phyloP scores from a whole-genome alignment of 345 rosid species.

The Atalantia buxifolia region DNA sequence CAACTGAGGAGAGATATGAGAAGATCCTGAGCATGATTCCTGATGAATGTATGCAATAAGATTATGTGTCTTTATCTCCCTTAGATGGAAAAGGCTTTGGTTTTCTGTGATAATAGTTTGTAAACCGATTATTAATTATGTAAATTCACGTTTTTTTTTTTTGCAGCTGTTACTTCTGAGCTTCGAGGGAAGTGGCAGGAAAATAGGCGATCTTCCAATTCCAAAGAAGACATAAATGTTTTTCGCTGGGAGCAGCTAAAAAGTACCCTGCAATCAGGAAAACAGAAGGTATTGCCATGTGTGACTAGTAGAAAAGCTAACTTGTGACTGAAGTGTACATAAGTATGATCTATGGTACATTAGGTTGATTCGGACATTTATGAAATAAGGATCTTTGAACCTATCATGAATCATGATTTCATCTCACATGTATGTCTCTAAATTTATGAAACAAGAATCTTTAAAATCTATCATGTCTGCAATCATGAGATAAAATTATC shows the following conservation, averaged over 20 bases:
- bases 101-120: background rate
- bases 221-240: slow-evolving; percentile 66
- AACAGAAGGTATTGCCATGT: slow-evolving; percentile 48
- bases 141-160: background rate
- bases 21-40: slow-evolving; percentile 85
- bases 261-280: slow-evolving; percentile 60
- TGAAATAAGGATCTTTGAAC: background rate
- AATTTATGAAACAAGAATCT: background rate
- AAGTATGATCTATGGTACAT: background rate
- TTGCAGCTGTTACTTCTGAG: slow-evolving; percentile 70
- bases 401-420: background rate
- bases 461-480: background rate
- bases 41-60: slow-evolving; percentile 52
- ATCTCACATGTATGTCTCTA: background rate
- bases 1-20: slow-evolving; percentile 77
- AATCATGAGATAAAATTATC: background rate
- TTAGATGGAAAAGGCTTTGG: background rate
- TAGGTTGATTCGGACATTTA: background rate
- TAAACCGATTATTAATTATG: background rate
- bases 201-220: slow-evolving; percentile 43
- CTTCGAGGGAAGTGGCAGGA: slow-evolving; percentile 84
- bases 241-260: slow-evolving; percentile 86
- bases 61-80: background rate
- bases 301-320: background rate
- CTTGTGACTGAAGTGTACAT: background rate